A percentile compares a stretch with the other conserved stretches of the same genome.
Conservation (phyloP, 2,329 filamentous ascomycete genomes). For the Fusarium nygamai region DNA sequence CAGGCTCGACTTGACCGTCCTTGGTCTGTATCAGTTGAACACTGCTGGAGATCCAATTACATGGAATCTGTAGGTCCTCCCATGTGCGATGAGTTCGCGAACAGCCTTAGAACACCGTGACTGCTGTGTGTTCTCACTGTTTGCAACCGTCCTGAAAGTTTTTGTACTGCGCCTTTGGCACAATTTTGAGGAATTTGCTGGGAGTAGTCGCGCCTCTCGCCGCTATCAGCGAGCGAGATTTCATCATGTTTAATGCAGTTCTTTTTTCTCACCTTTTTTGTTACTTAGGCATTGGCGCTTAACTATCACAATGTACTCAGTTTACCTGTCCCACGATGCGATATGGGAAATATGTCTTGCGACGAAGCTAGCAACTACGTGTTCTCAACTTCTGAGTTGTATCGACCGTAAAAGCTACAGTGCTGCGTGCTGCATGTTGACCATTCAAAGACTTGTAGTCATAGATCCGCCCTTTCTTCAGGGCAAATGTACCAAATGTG, state of each 20-base stretch:
- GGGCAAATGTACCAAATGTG: neutral
- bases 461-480: neutral
- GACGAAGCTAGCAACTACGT: neutral
- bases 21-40: neutral
- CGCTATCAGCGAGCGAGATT: neutral
- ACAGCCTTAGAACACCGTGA: neutral
- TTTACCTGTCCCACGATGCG: neutral
- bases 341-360: neutral
- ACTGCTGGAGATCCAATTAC: neutral
- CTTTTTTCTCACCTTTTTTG: neutral
- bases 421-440: neutral
- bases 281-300: neutral
- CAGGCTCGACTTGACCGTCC: slow-evolving; percentile 13
- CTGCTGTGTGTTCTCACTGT: neutral
- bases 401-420: neutral
- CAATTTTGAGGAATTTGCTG: neutral
- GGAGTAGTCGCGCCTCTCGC: neutral
- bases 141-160: neutral
- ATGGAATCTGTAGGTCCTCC: neutral
- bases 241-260: neutral
- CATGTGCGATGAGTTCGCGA: neutral
- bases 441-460: neutral
- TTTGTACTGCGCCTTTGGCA: neutral
- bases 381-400: neutral
- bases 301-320: neutral